phyloP scores from a whole-genome alignment of 2,329 filamentous ascomycete species.

The Fusarium tricinctum region DNA sequence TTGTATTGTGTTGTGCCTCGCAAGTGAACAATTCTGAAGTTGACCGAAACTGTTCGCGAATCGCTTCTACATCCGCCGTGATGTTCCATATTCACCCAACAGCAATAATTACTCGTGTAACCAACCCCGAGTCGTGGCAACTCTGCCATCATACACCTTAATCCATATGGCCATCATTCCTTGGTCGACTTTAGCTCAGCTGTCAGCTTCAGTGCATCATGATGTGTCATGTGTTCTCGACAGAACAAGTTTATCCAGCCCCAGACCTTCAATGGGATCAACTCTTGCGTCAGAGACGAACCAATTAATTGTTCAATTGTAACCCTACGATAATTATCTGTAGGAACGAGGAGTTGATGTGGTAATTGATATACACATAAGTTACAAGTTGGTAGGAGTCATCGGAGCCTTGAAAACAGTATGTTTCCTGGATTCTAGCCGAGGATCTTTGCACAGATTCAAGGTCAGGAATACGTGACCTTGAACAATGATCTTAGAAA shows the following conservation, averaged over 20 bases:
- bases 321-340: not conserved
- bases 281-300: not conserved
- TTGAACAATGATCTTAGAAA: too few species aligned
- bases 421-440: too few species aligned
- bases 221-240: conserved; percentile 1
- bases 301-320: not conserved
- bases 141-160: conserved; percentile 16
- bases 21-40: not conserved
- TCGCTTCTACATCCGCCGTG: conserved; percentile 1
- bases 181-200: conserved; percentile 6
- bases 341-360: not conserved
- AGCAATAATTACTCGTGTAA: conserved; percentile 27
- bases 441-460: too few species aligned
- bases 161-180: conserved; percentile 1
- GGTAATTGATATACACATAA: not conserved
- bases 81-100: not conserved
- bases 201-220: conserved; percentile 22
- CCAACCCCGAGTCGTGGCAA: conserved; percentile 32
- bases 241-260: conserved; percentile 16
- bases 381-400: too few species aligned
- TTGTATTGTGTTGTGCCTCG: not conserved
- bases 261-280: not conserved
- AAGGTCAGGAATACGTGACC: too few species aligned
- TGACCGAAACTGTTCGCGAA: not conserved
- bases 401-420: too few species aligned